Percentiles rank a stretch among this genome's conserved stretches.
phyloP scores from a whole-genome alignment of 2,329 filamentous ascomycete genomes.

The Nectriaceae sp. region DNA sequence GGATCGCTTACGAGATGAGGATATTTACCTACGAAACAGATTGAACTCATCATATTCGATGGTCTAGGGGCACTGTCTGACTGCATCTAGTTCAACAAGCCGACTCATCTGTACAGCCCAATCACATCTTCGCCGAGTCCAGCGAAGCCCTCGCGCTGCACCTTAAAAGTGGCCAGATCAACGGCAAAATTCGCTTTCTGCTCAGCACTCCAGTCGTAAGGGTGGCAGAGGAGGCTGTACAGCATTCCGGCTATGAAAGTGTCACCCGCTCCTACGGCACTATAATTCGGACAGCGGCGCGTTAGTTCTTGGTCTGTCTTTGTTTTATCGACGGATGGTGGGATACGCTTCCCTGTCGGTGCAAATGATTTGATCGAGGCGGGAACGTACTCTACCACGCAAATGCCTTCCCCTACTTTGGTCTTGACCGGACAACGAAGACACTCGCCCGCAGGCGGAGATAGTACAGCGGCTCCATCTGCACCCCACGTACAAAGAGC shows the following conservation, averaged over 20 bases:
- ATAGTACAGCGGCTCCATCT: constrained; percentile 43
- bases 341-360: background rate
- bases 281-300: constrained; percentile 35
- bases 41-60: constrained; percentile 6
- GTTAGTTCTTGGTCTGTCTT: constrained; percentile 17
- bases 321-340: background rate
- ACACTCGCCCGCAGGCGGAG: constrained; percentile 30
- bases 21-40: constrained; percentile 19
- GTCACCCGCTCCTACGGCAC: constrained; percentile 73
- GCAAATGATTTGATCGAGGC: constrained; percentile 5
- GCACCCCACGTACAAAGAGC: constrained; percentile 63
- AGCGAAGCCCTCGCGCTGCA: constrained; percentile 66
- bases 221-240: constrained; percentile 57
- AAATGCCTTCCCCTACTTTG: constrained; percentile 37
- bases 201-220: constrained; percentile 48
- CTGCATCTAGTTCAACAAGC: background rate
- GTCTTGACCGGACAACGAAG: constrained; percentile 43
- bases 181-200: constrained; percentile 62
- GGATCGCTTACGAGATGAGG: constrained; percentile 18
- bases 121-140: constrained; percentile 46
- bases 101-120: too few species aligned
- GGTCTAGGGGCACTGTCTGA: background rate
- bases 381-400: constrained; percentile 61
- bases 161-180: constrained; percentile 67
- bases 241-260: constrained; percentile 75